Percentiles rank a stretch among this genome's conserved stretches.
Evolutionary conservation across 1,284 basidiomycete genomes (phyloP).

Genomic region (Uromyces viciae-fabae): DNA sequence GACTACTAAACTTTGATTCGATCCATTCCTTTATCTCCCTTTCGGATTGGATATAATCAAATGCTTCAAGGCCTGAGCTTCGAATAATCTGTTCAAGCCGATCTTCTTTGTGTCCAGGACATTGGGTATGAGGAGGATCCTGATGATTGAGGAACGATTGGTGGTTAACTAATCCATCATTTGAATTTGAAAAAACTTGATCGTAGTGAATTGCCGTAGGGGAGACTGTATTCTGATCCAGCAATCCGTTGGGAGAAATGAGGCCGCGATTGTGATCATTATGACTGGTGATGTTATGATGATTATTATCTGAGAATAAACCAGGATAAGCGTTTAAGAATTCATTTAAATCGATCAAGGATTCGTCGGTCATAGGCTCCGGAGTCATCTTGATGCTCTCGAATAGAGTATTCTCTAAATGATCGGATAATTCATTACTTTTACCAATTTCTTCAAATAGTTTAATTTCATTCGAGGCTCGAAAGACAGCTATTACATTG

Average conservation of each 20-base stretch:
- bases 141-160: not conserved
- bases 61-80: constrained; percentile 21
- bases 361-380: not conserved
- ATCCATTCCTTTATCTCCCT: constrained; percentile 12
- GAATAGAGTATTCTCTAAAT: not conserved
- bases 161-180: not conserved
- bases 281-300: not conserved
- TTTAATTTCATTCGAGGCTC: not conserved
- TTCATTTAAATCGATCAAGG: constrained; percentile 24
- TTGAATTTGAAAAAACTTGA: not conserved
- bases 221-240: not conserved
- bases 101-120: not conserved
- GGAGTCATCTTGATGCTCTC: not conserved
- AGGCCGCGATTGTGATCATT: not conserved
- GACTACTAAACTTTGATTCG: constrained; percentile 6
- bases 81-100: constrained; percentile 23
- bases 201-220: constrained; percentile 11
- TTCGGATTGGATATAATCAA: constrained; percentile 5
- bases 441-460: not conserved
- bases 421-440: not conserved
- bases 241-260: not conserved
- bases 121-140: not conserved
- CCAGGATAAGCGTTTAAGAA: constrained; percentile 27
- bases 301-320: constrained; percentile 4
- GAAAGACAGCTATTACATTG: constrained; percentile 16